These are phyloP conservation scores for Gentiana dahurica DNA, from an alignment of 257 asterid genomes.

Conservation along the genomic window DNA sequence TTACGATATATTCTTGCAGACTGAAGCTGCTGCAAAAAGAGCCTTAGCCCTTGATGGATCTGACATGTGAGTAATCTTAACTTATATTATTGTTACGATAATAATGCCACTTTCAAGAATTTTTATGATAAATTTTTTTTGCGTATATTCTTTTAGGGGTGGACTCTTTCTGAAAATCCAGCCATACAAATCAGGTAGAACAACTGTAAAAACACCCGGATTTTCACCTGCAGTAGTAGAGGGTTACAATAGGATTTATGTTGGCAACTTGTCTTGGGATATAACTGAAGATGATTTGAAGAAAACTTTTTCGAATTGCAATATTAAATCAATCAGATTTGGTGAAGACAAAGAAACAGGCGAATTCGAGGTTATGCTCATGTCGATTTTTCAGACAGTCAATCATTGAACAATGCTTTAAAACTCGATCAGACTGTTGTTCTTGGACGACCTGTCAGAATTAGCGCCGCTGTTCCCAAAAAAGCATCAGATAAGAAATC, in stretches of 20 bases:
- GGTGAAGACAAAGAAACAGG: conserved; percentile 82
- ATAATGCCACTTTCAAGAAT: neutral
- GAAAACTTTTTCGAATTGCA: conserved; percentile 46
- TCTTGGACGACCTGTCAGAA: conserved; percentile 71
- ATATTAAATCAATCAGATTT: conserved; percentile 51
- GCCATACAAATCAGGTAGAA: conserved; percentile 53
- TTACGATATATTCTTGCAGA: conserved; percentile 34
- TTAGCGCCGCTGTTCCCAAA: conserved; percentile 66
- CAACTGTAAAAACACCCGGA: conserved; percentile 29
- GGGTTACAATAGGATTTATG: conserved; percentile 80
- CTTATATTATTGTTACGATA: neutral
- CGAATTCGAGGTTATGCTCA: conserved; percentile 87
- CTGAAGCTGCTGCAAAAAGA: conserved; percentile 88
- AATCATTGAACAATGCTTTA: conserved; percentile 49
- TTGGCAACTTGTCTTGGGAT: conserved; percentile 85
- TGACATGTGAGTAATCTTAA: conserved; percentile 57
- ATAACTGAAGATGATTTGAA: conserved; percentile 70
- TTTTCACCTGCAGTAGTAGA: conserved; percentile 56
- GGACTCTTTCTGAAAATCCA: conserved; percentile 76
- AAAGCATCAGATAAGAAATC: conserved; percentile 25
- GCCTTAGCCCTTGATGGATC: conserved; percentile 90
- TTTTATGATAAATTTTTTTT: neutral
- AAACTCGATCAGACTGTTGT: conserved; percentile 66
- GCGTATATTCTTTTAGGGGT: conserved; percentile 42
- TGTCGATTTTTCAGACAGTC: conserved; percentile 59